Evolutionary conservation across 164 flowering plant genomes (phyloP).

Genomic region (Magnolia changhungtana): DNA sequence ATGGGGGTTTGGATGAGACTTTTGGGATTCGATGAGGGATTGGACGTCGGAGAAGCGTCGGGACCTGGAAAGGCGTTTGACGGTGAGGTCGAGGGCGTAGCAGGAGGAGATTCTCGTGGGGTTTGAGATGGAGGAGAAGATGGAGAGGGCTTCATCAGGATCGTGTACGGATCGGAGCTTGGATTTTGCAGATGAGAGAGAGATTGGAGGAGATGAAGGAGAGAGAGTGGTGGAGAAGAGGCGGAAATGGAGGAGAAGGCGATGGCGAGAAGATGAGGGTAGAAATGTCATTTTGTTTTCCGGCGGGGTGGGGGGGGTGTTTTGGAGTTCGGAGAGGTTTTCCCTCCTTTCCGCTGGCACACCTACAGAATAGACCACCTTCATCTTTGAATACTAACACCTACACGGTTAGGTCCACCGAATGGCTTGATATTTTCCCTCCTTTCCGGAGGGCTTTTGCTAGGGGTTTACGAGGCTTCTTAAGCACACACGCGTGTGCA

Average conservation of each 20-base stretch:
- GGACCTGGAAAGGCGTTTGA: constrained; percentile 34
- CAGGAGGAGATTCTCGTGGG: neutral
- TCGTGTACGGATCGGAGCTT: constrained; percentile 17
- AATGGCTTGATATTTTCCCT: no score
- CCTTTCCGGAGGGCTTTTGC: no score
- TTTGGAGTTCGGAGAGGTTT: no score
- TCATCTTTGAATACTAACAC: no score
- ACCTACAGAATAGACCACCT: no score
- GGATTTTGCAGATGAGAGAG: constrained; percentile 15
- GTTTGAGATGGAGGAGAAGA: constrained; percentile 11
- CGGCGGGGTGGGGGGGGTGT: neutral
- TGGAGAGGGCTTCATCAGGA: constrained; percentile 21
- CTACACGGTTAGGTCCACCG: no score
- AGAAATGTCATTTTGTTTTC: neutral
- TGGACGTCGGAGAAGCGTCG: constrained; percentile 25
- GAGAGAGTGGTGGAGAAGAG: constrained; percentile 11
- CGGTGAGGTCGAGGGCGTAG: constrained; percentile 9
- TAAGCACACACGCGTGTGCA: no score
- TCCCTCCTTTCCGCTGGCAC: no score
- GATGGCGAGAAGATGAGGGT: neutral
- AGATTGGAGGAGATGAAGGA: neutral
- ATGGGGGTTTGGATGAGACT: constrained; percentile 27
- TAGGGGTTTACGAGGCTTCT: no score
- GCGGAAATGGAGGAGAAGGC: constrained; percentile 5
- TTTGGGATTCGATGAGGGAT: constrained; percentile 57